Evolutionary conservation across 371 early-diverging fungal genomes (phyloP), one percentile per base, ranked within the genome.

Genomic region (Batkoa obscura): DNA sequence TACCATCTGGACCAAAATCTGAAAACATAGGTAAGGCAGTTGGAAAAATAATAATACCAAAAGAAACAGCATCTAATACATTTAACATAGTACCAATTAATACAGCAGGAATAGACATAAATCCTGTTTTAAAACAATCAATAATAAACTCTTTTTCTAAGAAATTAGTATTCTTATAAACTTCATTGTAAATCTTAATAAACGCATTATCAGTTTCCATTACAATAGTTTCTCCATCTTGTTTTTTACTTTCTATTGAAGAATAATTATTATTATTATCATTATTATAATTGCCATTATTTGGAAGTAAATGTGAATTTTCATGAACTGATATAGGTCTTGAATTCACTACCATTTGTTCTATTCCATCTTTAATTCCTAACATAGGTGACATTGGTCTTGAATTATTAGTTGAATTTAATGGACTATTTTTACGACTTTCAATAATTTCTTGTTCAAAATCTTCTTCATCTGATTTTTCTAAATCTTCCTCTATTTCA

Each of bases 1-100:
- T 88, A 35, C 97, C 97, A 60, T 83, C 83, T 1, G 89, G 81
- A 2, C 90, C 95, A 63, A 90, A 77, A 1, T 71, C 63, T 47
- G 78, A 79, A 64, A 88, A 89, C 12, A 80, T 76, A 0, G 84
- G 74, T 17, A 83, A 73, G 38, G 78, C 72, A 6, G 83, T 61
- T 0, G 97, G 97, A 60, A 96, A 96, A 2, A 88, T 84, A 61
- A 96, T 93, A 68, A 91, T 50, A 73, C 82, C 91, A 66, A 90
- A 90, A 15, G 87, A 87, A 23, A 91, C 74, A 2, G 90, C 90
- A 65, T 96, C 97, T 42, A 96, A 70, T 31, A 96, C 60, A 65
- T 91, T 96, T 49, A 96, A 70, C 30, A 94, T 68, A 37, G 93
- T 65, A 0, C 91, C 94, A 1, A 94, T 76, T 38, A 86, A 68